Evolutionary conservation across 768 basidiomycete species (phyloP).

Genomic region (Strobilomyces echinocephalus): DNA sequence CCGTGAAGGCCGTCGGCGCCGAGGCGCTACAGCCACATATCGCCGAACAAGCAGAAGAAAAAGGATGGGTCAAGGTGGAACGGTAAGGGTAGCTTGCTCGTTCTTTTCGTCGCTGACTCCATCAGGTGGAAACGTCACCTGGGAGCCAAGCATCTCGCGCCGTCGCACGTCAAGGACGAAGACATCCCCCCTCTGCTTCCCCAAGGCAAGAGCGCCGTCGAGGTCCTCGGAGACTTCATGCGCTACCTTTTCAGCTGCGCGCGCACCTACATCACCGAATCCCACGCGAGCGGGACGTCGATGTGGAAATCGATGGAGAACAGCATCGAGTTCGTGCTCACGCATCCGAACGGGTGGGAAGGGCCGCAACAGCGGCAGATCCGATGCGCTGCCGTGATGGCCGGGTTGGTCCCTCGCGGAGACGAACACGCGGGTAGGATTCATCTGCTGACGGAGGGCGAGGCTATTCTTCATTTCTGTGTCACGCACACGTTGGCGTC

Average conservation of each 20-base stretch:
- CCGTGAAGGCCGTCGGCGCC: constrained; percentile 39
- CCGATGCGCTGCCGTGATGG: not conserved
- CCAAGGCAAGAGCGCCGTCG: constrained; percentile 11
- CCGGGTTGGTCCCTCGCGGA: too few species aligned
- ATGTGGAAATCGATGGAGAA: constrained; percentile 4
- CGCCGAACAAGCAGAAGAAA: too few species aligned
- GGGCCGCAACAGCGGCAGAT: constrained; percentile 4
- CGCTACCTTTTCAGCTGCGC: constrained; percentile 23
- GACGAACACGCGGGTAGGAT: too few species aligned
- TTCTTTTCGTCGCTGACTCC: not conserved
- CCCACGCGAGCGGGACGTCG: constrained; percentile 24
- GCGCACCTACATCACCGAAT: constrained; percentile 20
- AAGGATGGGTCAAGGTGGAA: constrained; percentile 7
- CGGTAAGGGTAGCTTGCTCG: not conserved
- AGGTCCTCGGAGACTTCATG: constrained; percentile 26
- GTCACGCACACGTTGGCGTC: constrained; percentile 37
- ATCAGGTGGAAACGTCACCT: constrained; percentile 28
- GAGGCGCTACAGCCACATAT: constrained; percentile 21
- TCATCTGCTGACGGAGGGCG: constrained; percentile 24
- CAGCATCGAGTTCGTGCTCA: constrained; percentile 3
- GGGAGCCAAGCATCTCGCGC: constrained; percentile 22
- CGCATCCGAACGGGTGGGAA: constrained; percentile 8
- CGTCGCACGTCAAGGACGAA: constrained; percentile 18
- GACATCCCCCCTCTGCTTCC: constrained; percentile 25
- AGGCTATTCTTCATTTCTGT: constrained; percentile 33